A percentile compares a stretch with the other conserved stretches of the same genome.
Conservation (phyloP, 441 rosid species). For the Mallotus repandus region DNA sequence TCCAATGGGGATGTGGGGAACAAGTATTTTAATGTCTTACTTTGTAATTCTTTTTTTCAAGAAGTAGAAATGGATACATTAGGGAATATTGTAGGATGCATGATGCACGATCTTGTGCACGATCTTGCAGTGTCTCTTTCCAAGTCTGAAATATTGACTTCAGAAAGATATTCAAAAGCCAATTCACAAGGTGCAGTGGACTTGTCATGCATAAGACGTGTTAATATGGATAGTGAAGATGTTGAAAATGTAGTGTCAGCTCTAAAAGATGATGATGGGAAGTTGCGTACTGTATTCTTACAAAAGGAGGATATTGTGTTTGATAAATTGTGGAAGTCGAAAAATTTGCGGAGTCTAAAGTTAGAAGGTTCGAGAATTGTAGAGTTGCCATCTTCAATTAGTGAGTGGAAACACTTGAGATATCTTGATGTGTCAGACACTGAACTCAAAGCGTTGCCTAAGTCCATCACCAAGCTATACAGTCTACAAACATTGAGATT, state of each 20-base stretch:
- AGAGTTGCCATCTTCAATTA: not conserved
- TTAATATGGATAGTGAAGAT: not conserved
- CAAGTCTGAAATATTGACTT: no score
- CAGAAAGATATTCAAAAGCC: not conserved
- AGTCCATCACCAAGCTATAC: no score
- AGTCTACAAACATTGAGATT: no score
- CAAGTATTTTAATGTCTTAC: not conserved
- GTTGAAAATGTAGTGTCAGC: no score
- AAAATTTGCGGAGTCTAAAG: slow-evolving; percentile 19
- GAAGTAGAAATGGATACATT: no score
- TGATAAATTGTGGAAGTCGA: not conserved
- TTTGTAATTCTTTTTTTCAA: no score
- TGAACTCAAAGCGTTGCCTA: not conserved
- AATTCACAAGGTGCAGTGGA: no score
- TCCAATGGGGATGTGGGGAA: not conserved
- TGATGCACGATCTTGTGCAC: no score
- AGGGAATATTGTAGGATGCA: no score
- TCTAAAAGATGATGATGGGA: not conserved
- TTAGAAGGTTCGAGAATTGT: slow-evolving; percentile 3
- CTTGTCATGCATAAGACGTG: slow-evolving; percentile 3
- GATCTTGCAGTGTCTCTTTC: no score
- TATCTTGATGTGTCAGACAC: slow-evolving; percentile 23
- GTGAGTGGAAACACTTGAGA: slow-evolving; percentile 2
- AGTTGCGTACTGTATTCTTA: slow-evolving; percentile 12
- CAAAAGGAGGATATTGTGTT: not conserved